Evolutionary conservation across 495 filamentous ascomycete genomes (phyloP).

Genomic region (Talaromyces proteolyticus): DNA sequence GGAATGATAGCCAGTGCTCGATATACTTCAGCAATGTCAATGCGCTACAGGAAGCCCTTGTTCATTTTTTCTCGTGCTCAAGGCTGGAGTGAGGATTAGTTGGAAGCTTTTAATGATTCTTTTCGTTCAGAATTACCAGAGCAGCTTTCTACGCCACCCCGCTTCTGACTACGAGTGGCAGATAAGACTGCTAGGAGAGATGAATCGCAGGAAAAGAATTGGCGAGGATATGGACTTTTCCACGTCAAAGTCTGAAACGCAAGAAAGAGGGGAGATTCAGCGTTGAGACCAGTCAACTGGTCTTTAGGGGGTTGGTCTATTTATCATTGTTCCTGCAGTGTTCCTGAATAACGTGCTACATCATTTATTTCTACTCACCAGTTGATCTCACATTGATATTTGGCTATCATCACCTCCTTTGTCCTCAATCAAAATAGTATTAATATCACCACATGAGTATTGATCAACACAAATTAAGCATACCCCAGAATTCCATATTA

Average conservation of each 20-base stretch:
- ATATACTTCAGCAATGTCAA: not conserved
- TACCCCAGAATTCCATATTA: no score
- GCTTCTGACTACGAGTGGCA: not conserved
- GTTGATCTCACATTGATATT: no score
- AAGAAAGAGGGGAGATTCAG: not conserved
- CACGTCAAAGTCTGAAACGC: not conserved
- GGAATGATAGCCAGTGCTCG: not conserved
- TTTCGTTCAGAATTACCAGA: not conserved
- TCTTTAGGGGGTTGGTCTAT: no score
- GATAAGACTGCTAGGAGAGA: slow-evolving; percentile 4
- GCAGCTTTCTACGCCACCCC: not conserved
- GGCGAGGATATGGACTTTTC: not conserved
- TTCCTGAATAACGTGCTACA: no score
- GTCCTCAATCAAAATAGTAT: no score
- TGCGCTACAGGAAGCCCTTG: not conserved
- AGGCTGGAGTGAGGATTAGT: not conserved
- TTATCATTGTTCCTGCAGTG: no score
- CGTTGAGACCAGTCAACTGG: not conserved
- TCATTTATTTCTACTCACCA: no score
- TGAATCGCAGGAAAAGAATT: slow-evolving; percentile 5
- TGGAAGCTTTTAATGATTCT: slow-evolving; percentile 1
- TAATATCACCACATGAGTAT: no score
- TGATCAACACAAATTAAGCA: no score
- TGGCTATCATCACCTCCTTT: no score
- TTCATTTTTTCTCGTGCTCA: not conserved